These are phyloP conservation scores for Brettanomyces anomalus DNA, from an alignment of 805 yeast genomes.

Conservation along the genomic window DNA sequence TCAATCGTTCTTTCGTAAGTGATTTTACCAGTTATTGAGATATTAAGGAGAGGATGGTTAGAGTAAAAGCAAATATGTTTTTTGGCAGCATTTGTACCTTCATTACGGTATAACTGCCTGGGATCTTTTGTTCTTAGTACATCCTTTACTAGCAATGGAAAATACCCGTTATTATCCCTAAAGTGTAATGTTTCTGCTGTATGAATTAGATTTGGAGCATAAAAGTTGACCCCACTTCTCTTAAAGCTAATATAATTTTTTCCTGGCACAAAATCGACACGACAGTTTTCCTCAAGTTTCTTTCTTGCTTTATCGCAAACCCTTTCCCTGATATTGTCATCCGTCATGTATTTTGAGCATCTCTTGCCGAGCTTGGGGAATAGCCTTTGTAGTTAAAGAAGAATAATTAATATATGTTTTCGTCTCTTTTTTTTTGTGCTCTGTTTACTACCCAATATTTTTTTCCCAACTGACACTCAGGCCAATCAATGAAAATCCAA, in stretches of 20 bases:
- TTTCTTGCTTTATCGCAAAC: neutral
- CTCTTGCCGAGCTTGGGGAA: neutral
- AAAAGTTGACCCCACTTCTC: slow-evolving; percentile 21
- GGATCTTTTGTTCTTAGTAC: slow-evolving; percentile 13
- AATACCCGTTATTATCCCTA: slow-evolving; percentile 5
- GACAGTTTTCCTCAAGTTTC: slow-evolving; percentile 3
- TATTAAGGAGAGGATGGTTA: slow-evolving; percentile 34
- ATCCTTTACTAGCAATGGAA: slow-evolving; percentile 27
- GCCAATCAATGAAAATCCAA: too few relatives aligned
- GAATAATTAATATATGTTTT: too few relatives aligned
- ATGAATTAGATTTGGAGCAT: slow-evolving; percentile 28
- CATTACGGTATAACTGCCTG: slow-evolving; percentile 18
- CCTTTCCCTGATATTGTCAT: neutral
- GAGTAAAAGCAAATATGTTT: slow-evolving; percentile 20
- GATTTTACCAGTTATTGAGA: slow-evolving; percentile 30
- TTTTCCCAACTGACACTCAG: too few relatives aligned
- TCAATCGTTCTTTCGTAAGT: slow-evolving; percentile 23
- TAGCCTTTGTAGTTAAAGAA: neutral
- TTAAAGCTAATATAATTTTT: slow-evolving; percentile 18
- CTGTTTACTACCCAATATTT: too few relatives aligned
- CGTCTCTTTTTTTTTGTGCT: too few relatives aligned
- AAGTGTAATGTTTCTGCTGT: slow-evolving; percentile 21
- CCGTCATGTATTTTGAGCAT: neutral
- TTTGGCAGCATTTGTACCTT: slow-evolving; percentile 11
- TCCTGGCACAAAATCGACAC: slow-evolving; percentile 13